Base-by-base conservation (phyloP, 805 yeast species). In the Wickerhamomyces xylosicus region DNA sequence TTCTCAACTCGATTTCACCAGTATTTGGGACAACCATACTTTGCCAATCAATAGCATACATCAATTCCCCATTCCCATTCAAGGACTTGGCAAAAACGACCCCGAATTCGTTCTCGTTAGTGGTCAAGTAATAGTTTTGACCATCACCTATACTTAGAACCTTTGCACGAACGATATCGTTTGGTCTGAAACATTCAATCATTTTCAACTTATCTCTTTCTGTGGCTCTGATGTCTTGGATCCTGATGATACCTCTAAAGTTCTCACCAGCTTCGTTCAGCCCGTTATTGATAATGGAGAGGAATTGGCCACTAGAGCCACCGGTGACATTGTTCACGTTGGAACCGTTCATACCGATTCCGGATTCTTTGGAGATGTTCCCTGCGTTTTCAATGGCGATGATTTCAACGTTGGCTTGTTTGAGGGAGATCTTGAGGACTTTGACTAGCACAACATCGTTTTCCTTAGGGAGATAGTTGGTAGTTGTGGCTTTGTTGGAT, bases 11-110 rank as follows among this genome's bases (percentile, higher is more conserved):
- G 11, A 75, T 59, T 9, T 69, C 72, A 2, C 96, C 96, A 2
- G 89, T 76, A 19, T 60, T 64, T 2, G 86, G 79, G 45, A 84
- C 77, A 25, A 81, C 70, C 97, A 94, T 92, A 11, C 86, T 83
- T 61, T 86, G 89, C 97, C 97, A 92, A 60, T 92, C 97, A 33
- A 86, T 61, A 2, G 98, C 94, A 49, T 79, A 81, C 85, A 92
- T 76, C 40, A 77, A 61, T 29, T 74, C 77, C 2, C 95, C 95
- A 3, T 77, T 77, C 15, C 79, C 80, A 45, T 71, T 74, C 21
- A 53, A 50, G 33, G 80, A 72, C 44, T 71, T 76, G 5, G 97
- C 97, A 58, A 89, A 84, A 1, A 92, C 79, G 4, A 92, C 98
- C 3, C 99, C 99, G 31, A 90, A 64, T 52, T 90, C 95, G 57